Conservation (phyloP, 805 yeast species). For the Lipomyces yamadae region DNA sequence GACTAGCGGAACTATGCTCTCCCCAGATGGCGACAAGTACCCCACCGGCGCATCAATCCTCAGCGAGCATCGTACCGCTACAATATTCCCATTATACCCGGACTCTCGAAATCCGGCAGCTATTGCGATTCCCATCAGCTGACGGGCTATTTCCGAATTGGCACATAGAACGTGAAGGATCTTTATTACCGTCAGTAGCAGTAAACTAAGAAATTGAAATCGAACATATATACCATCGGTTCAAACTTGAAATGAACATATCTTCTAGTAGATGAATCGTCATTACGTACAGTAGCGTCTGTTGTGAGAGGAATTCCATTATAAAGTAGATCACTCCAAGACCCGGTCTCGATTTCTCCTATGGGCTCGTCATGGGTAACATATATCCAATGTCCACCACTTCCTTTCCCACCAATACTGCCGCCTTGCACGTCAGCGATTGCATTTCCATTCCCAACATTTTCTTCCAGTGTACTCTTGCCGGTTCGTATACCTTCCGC, state of each 20-base stretch:
- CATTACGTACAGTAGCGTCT: not conserved
- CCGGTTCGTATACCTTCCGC: constrained; percentile 67
- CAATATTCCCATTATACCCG: constrained; percentile 82
- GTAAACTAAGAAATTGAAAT: not conserved
- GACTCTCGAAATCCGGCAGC: constrained; percentile 85
- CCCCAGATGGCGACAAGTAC: constrained; percentile 45
- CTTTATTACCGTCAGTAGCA: constrained; percentile 5
- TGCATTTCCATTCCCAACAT: constrained; percentile 1
- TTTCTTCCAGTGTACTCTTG: constrained; percentile 26
- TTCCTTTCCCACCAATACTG: constrained; percentile 78
- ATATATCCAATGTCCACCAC: constrained; percentile 82
- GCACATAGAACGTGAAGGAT: constrained; percentile 84
- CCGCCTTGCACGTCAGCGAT: constrained; percentile 12
- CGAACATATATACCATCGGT: constrained; percentile 54
- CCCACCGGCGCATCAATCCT: constrained; percentile 81
- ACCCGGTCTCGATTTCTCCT: not conserved
- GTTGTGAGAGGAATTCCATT: constrained; percentile 39
- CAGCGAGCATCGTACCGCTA: constrained; percentile 76
- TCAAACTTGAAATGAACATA: constrained; percentile 78
- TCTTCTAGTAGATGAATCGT: constrained; percentile 3
- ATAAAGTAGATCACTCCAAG: constrained; percentile 43
- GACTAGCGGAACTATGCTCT: constrained; percentile 51
- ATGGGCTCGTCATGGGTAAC: constrained; percentile 63
- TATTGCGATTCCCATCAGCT: constrained; percentile 72
- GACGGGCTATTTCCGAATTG: constrained; percentile 60